Conservation (phyloP, 164 flowering plant species). For the Tetracentron sinense region DNA sequence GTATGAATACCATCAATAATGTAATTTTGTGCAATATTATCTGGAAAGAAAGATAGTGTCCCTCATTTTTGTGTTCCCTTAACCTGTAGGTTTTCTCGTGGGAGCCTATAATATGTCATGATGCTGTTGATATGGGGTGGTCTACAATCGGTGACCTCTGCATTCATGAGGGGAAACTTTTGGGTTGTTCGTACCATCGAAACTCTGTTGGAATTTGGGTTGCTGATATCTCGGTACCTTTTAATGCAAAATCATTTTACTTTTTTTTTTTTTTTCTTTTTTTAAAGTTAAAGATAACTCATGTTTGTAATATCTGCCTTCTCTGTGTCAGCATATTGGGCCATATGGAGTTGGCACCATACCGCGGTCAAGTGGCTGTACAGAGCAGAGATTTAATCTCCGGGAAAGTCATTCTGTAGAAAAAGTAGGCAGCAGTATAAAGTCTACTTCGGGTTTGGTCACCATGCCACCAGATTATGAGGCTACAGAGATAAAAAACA, state of each 20-base stretch:
- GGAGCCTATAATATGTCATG: conserved; percentile 89
- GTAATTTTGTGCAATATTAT: background rate
- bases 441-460: conserved; percentile 26
- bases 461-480: conserved; percentile 43
- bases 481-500: conserved; percentile 61
- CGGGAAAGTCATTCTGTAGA: conserved; percentile 25
- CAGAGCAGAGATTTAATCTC: conserved; percentile 28
- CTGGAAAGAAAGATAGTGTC: background rate
- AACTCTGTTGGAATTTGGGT: conserved; percentile 83
- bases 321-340: conserved; percentile 44
- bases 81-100: conserved; percentile 74
- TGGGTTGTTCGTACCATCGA: conserved; percentile 68
- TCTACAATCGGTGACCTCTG: conserved; percentile 73
- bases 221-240: conserved; percentile 66
- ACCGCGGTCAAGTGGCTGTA: conserved; percentile 27
- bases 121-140: conserved; percentile 82
- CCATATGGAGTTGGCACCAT: conserved; percentile 45
- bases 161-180: conserved; percentile 68
- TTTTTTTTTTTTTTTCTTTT: background rate
- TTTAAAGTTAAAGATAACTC: too few relatives aligned
- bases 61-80: background rate
- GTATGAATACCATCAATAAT: conserved; percentile 26
- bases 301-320: conserved; percentile 4
- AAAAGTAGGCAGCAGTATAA: conserved; percentile 25
- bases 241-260: background rate